Evolutionary conservation across 768 basidiomycete species (phyloP).

Genomic region (Hygrocybe coccinea): DNA sequence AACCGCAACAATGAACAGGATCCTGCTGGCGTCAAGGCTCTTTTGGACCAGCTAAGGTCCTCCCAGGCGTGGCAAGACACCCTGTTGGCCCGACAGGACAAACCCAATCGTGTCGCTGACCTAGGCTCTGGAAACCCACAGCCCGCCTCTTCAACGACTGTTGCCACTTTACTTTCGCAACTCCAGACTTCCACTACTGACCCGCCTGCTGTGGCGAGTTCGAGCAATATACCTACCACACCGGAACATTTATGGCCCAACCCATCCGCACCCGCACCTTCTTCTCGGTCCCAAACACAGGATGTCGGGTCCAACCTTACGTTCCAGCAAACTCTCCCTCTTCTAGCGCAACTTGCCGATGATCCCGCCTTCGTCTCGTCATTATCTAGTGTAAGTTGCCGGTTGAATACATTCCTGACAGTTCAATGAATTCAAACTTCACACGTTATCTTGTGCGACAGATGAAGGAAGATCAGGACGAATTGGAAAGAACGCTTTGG

Average conservation of each 20-base stretch:
- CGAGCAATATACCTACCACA: neutral
- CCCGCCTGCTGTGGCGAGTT: neutral
- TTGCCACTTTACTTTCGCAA: constrained; percentile 62
- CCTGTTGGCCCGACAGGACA: constrained; percentile 8
- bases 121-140: neutral
- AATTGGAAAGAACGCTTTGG: constrained; percentile 64
- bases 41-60: constrained; percentile 62
- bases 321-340: constrained; percentile 68
- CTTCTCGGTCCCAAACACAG: constrained; percentile 12
- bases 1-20: constrained; percentile 41
- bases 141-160: constrained; percentile 28
- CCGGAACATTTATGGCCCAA: neutral
- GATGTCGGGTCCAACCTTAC: constrained; percentile 44
- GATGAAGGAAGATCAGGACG: constrained; percentile 70
- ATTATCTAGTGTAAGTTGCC: constrained; percentile 45
- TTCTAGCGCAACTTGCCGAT: constrained; percentile 55
- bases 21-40: constrained; percentile 57
- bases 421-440: neutral
- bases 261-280: neutral
- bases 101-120: constrained; percentile 1
- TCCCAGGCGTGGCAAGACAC: constrained; percentile 68
- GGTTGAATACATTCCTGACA: constrained; percentile 3
- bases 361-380: constrained; percentile 47
- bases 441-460: too few relatives aligned
- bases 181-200: constrained; percentile 32